Evolutionary conservation across 108 stramenopile species (phyloP).

Genomic region (Epithemia pelagica): DNA sequence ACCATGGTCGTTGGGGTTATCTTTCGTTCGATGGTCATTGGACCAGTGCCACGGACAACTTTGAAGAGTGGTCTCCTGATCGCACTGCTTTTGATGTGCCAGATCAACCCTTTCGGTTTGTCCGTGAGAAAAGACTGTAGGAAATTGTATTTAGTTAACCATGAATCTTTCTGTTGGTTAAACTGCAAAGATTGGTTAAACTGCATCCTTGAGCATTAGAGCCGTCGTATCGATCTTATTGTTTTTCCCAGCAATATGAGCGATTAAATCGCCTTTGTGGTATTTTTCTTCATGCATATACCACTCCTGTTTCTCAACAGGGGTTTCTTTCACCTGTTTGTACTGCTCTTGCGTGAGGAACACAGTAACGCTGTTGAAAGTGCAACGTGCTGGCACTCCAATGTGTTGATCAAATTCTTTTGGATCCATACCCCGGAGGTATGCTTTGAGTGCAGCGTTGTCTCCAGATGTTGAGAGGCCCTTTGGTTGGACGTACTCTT

Average conservation of each 20-base stretch:
- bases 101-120: conserved; percentile 47
- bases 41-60: conserved; percentile 45
- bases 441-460: conserved; percentile 19
- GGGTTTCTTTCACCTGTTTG: neutral
- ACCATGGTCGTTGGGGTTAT: conserved; percentile 40
- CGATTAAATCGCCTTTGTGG: conserved; percentile 29
- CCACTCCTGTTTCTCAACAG: conserved; percentile 9
- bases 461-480: conserved; percentile 19
- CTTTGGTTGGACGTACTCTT: conserved; percentile 8
- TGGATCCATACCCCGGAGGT: neutral
- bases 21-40: conserved; percentile 53
- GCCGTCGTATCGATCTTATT: conserved; percentile 17
- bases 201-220: conserved; percentile 1
- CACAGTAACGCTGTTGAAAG: conserved; percentile 18
- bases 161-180: no score
- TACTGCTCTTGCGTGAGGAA: conserved; percentile 6
- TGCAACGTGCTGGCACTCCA: conserved; percentile 18
- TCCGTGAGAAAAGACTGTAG: conserved; percentile 46
- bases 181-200: no score
- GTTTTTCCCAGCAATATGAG: conserved; percentile 25
- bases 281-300: conserved; percentile 13
- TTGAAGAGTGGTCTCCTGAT: conserved; percentile 50
- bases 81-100: conserved; percentile 62
- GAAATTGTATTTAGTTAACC: neutral
- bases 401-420: conserved; percentile 19